These are phyloP conservation scores for Fraxinus velutina DNA, from an alignment of 305 asterid species.

Conservation along the genomic window DNA sequence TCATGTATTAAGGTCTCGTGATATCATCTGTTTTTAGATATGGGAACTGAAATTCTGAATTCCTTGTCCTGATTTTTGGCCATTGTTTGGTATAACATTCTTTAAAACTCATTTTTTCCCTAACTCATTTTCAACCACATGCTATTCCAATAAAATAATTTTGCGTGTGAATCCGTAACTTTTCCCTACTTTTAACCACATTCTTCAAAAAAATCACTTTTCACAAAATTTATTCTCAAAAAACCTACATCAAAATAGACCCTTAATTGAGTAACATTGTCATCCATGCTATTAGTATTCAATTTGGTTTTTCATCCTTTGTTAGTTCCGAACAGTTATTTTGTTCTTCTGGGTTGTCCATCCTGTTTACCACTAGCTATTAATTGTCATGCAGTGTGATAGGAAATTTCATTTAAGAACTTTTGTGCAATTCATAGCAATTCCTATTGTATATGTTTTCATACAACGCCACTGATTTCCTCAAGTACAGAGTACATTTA, in stretches of 20 bases:
- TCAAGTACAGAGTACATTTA: background rate
- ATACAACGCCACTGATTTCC: background rate
- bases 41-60: background rate
- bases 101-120: background rate
- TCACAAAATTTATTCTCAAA: background rate
- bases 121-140: background rate
- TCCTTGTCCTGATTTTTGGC: background rate
- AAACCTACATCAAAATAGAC: background rate
- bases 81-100: background rate
- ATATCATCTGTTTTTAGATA: background rate
- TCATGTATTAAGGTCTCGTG: background rate
- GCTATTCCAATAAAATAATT: background rate
- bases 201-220: background rate
- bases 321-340: background rate
- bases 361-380: background rate
- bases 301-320: background rate
- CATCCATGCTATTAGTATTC: background rate
- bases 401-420: background rate
- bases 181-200: background rate
- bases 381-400: background rate
- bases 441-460: background rate
- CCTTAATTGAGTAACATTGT: background rate
- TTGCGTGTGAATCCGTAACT: background rate
- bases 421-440: background rate
- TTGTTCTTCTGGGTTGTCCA: background rate